phyloP scores from a whole-genome alignment of 139 green algal genomes.

The Diplosphaera chodatii region DNA sequence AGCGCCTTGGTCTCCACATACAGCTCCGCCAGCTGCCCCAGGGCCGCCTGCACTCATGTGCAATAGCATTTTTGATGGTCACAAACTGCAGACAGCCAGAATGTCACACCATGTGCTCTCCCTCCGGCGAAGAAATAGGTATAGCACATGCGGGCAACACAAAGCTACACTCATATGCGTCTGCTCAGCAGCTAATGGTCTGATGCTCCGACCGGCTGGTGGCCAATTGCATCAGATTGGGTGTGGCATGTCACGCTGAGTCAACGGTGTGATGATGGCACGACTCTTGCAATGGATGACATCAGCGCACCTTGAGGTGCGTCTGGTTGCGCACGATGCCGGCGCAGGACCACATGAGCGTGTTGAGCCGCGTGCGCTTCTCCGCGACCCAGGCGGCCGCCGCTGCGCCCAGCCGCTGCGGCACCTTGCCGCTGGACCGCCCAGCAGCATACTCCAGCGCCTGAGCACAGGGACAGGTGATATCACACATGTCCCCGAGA shows the following conservation, averaged over 20 bases:
- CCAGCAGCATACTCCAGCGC: background rate
- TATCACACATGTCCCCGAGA: background rate
- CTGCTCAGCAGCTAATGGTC: no score
- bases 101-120: no score
- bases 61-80: no score
- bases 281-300: background rate
- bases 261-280: no score
- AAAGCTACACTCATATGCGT: no score
- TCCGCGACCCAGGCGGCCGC: constrained; percentile 32
- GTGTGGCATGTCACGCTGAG: no score
- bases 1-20: constrained; percentile 55
- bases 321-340: constrained; percentile 80
- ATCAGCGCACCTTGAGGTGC: constrained; percentile 11
- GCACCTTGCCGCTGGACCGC: constrained; percentile 1
- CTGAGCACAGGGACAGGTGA: background rate
- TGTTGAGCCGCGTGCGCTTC: constrained; percentile 54
- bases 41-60: constrained; percentile 33
- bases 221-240: no score
- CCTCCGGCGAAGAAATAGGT: no score
- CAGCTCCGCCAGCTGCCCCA: constrained; percentile 38
- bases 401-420: constrained; percentile 8
- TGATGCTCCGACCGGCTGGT: no score
- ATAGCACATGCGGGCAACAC: no score
- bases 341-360: constrained; percentile 79
- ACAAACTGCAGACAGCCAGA: no score